phyloP scores from a whole-genome alignment of 768 basidiomycete genomes.

The Lentinus tigrinus region DNA sequence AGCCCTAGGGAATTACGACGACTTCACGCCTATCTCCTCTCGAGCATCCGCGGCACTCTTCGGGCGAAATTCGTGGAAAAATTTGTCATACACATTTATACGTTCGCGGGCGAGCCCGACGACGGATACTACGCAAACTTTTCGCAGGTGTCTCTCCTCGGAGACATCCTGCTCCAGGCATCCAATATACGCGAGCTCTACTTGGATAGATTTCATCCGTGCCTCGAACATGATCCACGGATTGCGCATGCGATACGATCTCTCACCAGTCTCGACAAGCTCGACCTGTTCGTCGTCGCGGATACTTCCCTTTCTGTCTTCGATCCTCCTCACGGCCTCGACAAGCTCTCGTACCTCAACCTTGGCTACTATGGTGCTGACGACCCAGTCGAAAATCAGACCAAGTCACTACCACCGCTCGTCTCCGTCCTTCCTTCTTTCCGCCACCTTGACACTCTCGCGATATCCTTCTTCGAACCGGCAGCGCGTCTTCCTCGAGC shows the following conservation, averaged over 20 bases:
- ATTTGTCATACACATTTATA: neutral
- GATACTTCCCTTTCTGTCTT: neutral
- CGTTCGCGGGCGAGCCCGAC: neutral
- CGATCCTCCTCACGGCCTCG: no score
- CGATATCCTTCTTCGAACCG: slow-evolving; percentile 3
- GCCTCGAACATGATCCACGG: neutral
- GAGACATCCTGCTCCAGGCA: neutral
- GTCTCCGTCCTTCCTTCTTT: neutral
- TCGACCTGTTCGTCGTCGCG: neutral
- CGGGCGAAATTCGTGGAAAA: neutral
- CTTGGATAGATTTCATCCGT: neutral
- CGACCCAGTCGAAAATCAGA: neutral
- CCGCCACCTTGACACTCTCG: neutral
- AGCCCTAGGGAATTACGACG: neutral
- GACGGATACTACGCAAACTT: slow-evolving; percentile 2
- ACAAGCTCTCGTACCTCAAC: neutral
- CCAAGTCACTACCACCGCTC: neutral
- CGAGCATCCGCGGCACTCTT: neutral
- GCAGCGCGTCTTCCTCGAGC: neutral
- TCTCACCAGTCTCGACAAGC: neutral
- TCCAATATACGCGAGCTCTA: neutral
- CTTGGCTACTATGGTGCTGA: neutral
- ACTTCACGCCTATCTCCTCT: neutral
- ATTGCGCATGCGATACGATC: neutral
- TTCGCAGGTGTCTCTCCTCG: neutral